Percentiles rank a stretch among this genome's conserved stretches.
Evolutionary conservation across 2,329 filamentous ascomycete genomes (phyloP).

Genomic region (Zymoseptoria passerinii): DNA sequence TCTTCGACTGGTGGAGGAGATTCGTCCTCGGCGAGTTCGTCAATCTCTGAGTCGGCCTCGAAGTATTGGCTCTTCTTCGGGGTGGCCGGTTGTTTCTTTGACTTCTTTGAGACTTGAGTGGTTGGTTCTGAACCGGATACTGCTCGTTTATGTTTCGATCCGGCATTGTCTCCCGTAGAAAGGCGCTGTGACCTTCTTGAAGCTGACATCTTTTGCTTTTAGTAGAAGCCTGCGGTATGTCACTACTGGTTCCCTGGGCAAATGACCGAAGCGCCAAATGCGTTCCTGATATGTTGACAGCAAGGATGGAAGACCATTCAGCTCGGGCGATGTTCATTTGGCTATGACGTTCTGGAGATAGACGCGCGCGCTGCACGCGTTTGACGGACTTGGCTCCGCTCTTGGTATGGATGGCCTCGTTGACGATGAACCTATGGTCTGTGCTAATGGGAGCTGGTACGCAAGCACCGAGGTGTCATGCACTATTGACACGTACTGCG

Average conservation of each 20-base stretch:
- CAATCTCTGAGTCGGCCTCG: constrained; percentile 22
- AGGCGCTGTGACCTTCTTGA: constrained; percentile 20
- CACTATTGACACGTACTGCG: neutral
- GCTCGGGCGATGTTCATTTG: neutral
- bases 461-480: neutral
- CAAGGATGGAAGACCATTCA: neutral
- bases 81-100: constrained; percentile 26
- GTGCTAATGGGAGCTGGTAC: neutral
- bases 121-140: constrained; percentile 13
- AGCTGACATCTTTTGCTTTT: neutral
- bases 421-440: neutral
- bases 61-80: constrained; percentile 47
- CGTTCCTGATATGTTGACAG: neutral
- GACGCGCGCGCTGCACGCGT: neutral
- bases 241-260: neutral
- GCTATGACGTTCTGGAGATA: neutral
- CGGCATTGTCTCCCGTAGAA: constrained; percentile 6
- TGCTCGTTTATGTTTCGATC: constrained; percentile 21
- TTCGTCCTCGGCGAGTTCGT: constrained; percentile 26
- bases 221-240: neutral
- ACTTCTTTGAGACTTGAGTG: constrained; percentile 13
- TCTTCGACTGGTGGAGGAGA: constrained; percentile 16
- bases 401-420: neutral
- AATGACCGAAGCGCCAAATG: neutral
- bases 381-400: neutral